phyloP scores from a whole-genome alignment of 2,329 filamentous ascomycete species.

The Amylocarpus encephaloides region DNA sequence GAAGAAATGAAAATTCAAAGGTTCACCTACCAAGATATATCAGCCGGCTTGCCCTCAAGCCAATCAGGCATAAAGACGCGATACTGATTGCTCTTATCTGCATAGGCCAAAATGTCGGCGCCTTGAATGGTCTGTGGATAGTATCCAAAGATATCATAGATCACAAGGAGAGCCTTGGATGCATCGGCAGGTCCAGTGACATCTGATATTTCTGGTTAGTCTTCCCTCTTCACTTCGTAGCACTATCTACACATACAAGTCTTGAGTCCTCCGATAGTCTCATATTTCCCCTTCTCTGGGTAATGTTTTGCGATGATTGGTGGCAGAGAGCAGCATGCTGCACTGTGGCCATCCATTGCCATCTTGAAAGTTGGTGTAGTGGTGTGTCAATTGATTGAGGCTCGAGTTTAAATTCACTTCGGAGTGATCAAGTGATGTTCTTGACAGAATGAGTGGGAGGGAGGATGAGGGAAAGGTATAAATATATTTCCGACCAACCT shows the following conservation, averaged over 20 bases:
- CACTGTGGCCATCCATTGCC: constrained; percentile 41
- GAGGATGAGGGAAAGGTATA: too few relatives aligned
- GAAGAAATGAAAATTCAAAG: neutral
- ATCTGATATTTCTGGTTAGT: constrained; percentile 2
- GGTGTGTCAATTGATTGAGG: neutral
- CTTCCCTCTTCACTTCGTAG: constrained; percentile 29
- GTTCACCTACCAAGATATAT: constrained; percentile 40
- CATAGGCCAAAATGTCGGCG: constrained; percentile 56
- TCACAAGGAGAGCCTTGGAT: constrained; percentile 51
- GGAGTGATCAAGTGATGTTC: neutral
- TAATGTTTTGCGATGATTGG: constrained; percentile 52
- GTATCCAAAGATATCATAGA: constrained; percentile 62
- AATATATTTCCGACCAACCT: too few relatives aligned
- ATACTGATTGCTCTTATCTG: constrained; percentile 56
- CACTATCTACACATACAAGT: constrained; percentile 59
- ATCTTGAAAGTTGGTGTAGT: constrained; percentile 3
- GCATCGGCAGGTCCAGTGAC: constrained; percentile 38
- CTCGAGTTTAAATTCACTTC: constrained; percentile 11
- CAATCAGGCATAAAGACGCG: constrained; percentile 88
- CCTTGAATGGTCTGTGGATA: constrained; percentile 64
- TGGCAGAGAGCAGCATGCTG: constrained; percentile 53
- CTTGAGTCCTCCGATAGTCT: constrained; percentile 49
- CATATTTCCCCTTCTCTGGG: constrained; percentile 48
- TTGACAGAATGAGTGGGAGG: too few relatives aligned
- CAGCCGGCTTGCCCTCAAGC: constrained; percentile 57